Evolutionary conservation across 495 filamentous ascomycete genomes (phyloP).

Genomic region (Podospora pseudocomata): DNA sequence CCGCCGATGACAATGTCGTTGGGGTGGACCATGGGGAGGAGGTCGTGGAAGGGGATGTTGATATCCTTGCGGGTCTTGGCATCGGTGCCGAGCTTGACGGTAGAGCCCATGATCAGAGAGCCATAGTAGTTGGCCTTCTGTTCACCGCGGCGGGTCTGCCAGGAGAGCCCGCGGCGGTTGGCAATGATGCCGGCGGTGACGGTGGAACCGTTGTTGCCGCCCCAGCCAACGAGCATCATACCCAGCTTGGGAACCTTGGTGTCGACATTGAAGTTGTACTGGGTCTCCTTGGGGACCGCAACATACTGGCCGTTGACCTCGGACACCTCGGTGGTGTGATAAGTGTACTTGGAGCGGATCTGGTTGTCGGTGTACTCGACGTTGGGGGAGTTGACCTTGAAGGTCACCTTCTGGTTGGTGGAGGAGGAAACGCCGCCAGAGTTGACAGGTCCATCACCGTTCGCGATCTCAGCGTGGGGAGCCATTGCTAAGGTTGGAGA

Average conservation of each 20-base stretch:
- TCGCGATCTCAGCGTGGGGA: constrained; percentile 82
- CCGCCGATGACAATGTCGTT: constrained; percentile 94
- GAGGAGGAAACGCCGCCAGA: constrained; percentile 51
- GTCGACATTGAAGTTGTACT: constrained; percentile 97
- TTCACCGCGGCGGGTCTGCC: constrained; percentile 89
- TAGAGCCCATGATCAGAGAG: constrained; percentile 93
- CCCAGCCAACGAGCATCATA: constrained; percentile 96
- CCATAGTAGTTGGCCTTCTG: constrained; percentile 94
- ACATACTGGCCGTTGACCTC: constrained; percentile 72
- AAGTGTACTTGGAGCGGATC: constrained; percentile 94
- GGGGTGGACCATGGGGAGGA: constrained; percentile 96
- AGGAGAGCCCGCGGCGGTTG: constrained; percentile 79
- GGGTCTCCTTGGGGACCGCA: constrained; percentile 80
- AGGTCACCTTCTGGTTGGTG: constrained; percentile 54
- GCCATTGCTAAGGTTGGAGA: constrained; percentile 60
- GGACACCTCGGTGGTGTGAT: constrained; percentile 84
- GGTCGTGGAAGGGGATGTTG: constrained; percentile 91
- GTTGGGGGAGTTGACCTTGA: constrained; percentile 87
- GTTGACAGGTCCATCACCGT: constrained; percentile 69
- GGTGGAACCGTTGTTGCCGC: constrained; percentile 97
- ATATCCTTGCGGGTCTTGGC: constrained; percentile 81
- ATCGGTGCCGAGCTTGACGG: constrained; percentile 91
- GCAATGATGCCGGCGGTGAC: constrained; percentile 97
- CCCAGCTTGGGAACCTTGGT: constrained; percentile 90
- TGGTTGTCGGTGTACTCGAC: constrained; percentile 83